Conservation (phyloP, 2,329 filamentous ascomycete genomes). For the Calonectria pauciramosa region DNA sequence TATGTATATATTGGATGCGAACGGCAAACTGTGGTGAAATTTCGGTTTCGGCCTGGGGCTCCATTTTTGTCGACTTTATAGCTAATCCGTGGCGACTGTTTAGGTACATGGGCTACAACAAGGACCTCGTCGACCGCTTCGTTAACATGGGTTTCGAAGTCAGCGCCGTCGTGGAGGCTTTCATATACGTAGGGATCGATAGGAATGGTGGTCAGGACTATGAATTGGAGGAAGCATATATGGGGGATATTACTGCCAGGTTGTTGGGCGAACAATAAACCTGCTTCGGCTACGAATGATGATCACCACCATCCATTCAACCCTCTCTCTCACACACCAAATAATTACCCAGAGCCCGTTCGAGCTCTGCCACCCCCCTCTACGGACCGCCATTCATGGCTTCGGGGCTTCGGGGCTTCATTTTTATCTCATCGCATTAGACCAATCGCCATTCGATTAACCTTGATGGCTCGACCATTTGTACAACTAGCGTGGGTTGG, state of each 20-base stretch:
- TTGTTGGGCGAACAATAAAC: slow-evolving; percentile 81
- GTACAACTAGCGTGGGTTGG: slow-evolving; percentile 14
- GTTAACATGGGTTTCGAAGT: slow-evolving; percentile 92
- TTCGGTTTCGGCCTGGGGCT: neutral
- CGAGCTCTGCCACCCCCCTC: neutral
- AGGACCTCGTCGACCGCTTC: slow-evolving; percentile 85
- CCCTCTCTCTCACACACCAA: neutral
- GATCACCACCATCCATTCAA: neutral
- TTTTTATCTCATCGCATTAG: slow-evolving; percentile 29
- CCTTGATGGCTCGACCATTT: slow-evolving; percentile 8
- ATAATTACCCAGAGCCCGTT: neutral
- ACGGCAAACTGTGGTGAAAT: neutral
- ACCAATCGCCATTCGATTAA: slow-evolving; percentile 6
- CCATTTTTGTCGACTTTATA: neutral
- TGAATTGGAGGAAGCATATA: slow-evolving; percentile 88
- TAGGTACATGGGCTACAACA: slow-evolving; percentile 91
- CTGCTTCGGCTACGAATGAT: neutral
- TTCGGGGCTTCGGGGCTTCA: slow-evolving; percentile 45
- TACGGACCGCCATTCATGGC: slow-evolving; percentile 33
- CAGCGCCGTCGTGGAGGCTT: slow-evolving; percentile 87
- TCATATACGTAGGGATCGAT: slow-evolving; percentile 85
- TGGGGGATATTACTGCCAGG: slow-evolving; percentile 89
- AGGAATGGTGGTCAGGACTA: slow-evolving; percentile 84
- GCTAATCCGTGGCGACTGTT: neutral
- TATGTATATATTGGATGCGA: slow-evolving; percentile 33